Evolutionary conservation across 2,329 filamentous ascomycete genomes (phyloP), one percentile per base, ranked within the genome.

Genomic region (Aspergillus candidus): DNA sequence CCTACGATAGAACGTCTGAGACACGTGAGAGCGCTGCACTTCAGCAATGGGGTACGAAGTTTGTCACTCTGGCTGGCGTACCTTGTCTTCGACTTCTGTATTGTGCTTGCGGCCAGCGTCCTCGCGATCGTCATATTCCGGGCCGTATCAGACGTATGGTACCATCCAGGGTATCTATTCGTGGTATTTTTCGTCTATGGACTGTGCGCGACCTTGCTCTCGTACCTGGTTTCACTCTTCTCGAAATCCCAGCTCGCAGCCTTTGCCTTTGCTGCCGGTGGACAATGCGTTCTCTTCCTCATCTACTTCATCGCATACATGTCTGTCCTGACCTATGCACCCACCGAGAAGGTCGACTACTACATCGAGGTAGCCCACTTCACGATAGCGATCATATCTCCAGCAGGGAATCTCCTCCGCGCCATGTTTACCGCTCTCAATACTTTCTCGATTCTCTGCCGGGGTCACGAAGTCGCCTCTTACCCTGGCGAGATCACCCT

Each of bases 11-110:
- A 96, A 65, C 78, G 88, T 18, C 72, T 88, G 10, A 74, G 82
- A 39, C 85, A 88, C 51, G 87, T 96, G 17, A 80, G 90, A 40
- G 85, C 86, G 12, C 72, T 96, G 27, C 84, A 96, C 64, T 96
- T 94, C 67, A 94, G 87, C 42, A 96, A 95, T 59, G 90, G 90
- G 37, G 88, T 95, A 22, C 77, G 86, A 11, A 83, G 86, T 0
- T 72, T 86, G 7, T 88, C 89, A 1, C 72, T 96, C 2, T 96
- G 91, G 90, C 67, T 87, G 4, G 87, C 90, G 1, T 94, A 96
- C 59, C 73, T 85, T 1, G 59, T 74, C 0, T 94, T 95, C 58
- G 90, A 96, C 67, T 88, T 90, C 51, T 61, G 78, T 35, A 81
- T 94, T 44, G 82, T 88, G 1, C 60, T 94, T 11, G 56, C 79